Base-by-base conservation (phyloP, 1,284 basidiomycete species). In the Malassezia restricta region DNA sequence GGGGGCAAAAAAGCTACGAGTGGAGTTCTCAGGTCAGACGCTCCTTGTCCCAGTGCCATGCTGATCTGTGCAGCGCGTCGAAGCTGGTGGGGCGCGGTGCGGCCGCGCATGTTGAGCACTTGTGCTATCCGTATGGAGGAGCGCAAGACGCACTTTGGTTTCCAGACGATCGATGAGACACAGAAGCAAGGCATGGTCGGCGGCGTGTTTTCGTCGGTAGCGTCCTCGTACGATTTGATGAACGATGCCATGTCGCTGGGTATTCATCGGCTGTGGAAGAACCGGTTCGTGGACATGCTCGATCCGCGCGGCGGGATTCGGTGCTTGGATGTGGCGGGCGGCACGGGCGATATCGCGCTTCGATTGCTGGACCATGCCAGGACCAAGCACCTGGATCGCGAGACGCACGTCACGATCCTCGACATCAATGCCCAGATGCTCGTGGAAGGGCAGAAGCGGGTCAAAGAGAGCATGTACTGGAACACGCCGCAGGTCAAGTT, bases 161-260 rank as follows among this genome's bases (percentile, higher is more conserved):
- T 88, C 79, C 81, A 79, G 75, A 85, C 83, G 5, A 82, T 95
- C 9, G 82, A 83, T 27, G 83, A 86, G 73, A 82, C 84, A 43
- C 75, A 79, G 41, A 94, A 81, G 66, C 79, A 80, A 68, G 74
- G 74, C 1, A 69, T 81, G 71, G 92, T 99, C 53, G 87, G 86
- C 63, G 80, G 80, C 58, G 91, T 99, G 49, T 99, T 99, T 76
- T 85, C 87, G 64, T 92, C 87, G 5, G 92, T 99, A 49, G 90
- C 94, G 39, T 86, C 87, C 38, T 87, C 83, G 49, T 99, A 98
- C 76, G 92, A 98, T 75, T 75, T 96, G 39, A 95, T 98, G 91
- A 99, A 99, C 78, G 94, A 98, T 73, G 88, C 90, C 27, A 88
- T 92, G 77, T 98, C 92, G 5, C 76, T 96, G 54, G 94, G 94